Base-by-base conservation (phyloP, 345 rosid genomes). In the Pistacia vera region DNA sequence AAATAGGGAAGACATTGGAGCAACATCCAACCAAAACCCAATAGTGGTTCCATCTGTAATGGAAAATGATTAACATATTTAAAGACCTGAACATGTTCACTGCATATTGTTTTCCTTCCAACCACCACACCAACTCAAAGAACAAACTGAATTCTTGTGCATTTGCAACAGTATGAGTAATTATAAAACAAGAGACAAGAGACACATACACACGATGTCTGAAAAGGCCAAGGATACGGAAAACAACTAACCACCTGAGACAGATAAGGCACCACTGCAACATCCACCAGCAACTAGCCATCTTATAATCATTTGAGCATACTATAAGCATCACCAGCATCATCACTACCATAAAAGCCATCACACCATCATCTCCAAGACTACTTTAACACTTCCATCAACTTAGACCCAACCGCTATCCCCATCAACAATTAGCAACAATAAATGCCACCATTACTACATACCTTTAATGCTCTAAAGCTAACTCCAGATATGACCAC, bases 191-290 rank as follows among this genome's bases (percentile, higher is more conserved):
- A 18, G 46, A 62, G 36, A 51, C 25, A 7, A 14, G 61, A 28
- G 25, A 25, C 25, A 25, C 25, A 25, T 8, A 62, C 13, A 20
- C 36, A 41, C 54, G 2, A 20, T 12, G 16, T 51, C 55, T 63
- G 52, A 69, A 30, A 16, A 61, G 41, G 75, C 68, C 59, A 62
- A 9, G 3, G 48, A 12, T 59, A 49, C n/a, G 11, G 68, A 73
- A 62, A 63, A 73, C 59, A 63, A 60, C 28, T 17, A 52, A 36
- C 16, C 54, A 52, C 70, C 70, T 20, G 54, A 54, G 57, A 74
- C 48, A n/a, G 30, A 51, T 13, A 30, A 63, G 2, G 36, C 11
- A 14, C 58, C 14, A 41, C 67, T 33, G 16, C 20, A 20, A 54
- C 70, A 18, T 51, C 59, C 51, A 74, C 13, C 46, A 36, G 13